Base-by-base conservation (phyloP, 805 yeast species). In the Monosporozyma aerobia region DNA sequence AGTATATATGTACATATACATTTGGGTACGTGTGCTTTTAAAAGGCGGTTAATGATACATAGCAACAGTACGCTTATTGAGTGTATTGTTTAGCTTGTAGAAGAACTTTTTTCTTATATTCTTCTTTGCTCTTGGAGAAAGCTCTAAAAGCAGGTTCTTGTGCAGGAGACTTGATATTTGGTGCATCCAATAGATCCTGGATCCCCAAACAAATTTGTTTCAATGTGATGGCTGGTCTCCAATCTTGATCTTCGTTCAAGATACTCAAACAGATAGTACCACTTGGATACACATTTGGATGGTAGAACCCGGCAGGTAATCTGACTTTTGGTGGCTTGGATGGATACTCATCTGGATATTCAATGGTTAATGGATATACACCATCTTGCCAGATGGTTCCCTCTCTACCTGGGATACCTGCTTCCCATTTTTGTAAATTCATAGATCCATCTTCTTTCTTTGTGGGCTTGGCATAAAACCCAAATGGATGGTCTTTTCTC, bases 401-500 rank as follows among this genome's bases (percentile, higher is more conserved):
- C 43, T 81, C 76, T 67, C 87, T 90, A 10, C 99, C 99, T 8
- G 99, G 99, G 51, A 94, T 86, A 27, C 98, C 98, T 16, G 96
- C 95, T 14, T 81, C 81, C 99, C 99, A 94, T 62, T 71, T 77
- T 63, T 86, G 85, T 56, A 94, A 75, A 68, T 94, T 90, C 56
- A 94, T 74, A 0, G 89, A 73, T 3, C 99, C 99, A 63, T 90
- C 96, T 1, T 74, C 63, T n/a, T 77, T 74, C 67, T 87, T 90
- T 27, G 72, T 65, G 13, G 99, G 99, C 64, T 88, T 87, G 40
- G 99, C 99, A 59, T 73, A 90, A 70, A 94, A 94, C 7, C 98
- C 98, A 70, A 90, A 94, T 0, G 99, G 99, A 67, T 94, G 99
- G 68, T 90, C 97, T 68, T 89, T 92, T 60, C 99, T 82, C 99